phyloP scores from a whole-genome alignment of 1,284 basidiomycete species.

The Trichosporon sp. region DNA sequence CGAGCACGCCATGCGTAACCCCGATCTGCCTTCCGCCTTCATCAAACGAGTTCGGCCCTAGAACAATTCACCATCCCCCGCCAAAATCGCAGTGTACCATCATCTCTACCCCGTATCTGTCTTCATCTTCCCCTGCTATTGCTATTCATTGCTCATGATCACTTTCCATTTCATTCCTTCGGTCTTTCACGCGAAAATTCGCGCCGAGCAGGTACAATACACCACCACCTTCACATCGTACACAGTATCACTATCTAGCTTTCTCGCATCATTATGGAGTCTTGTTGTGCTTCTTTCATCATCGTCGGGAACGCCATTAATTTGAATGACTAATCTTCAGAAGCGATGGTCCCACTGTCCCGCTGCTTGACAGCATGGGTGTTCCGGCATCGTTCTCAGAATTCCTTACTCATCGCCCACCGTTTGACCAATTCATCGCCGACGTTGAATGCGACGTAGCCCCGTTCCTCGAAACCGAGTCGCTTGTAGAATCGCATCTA shows the following conservation, averaged over 20 bases:
- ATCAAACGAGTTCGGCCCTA: background rate
- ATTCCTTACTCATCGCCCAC: constrained; percentile 8
- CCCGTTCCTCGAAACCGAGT: background rate
- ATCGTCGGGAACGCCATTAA: background rate
- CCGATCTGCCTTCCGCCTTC: background rate
- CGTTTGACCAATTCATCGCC: background rate
- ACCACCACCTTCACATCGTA: background rate
- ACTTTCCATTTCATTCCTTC: background rate
- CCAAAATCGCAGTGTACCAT: background rate
- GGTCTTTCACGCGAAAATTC: background rate
- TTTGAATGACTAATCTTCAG: no score
- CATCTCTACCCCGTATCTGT: background rate
- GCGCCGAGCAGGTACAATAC: background rate
- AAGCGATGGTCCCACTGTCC: background rate
- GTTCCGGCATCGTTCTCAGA: background rate
- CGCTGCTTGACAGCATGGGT: no score
- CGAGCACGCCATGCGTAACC: no score
- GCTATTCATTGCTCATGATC: background rate
- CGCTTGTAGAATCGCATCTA: constrained; percentile 9
- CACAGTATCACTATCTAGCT: constrained; percentile 5
- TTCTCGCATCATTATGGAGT: constrained; percentile 5
- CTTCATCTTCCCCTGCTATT: background rate
- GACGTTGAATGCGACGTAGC: background rate
- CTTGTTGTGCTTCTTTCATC: background rate
- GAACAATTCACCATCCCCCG: background rate